These are phyloP conservation scores for Pythium brachiatum DNA, from an alignment of 352 stramenopile genomes.

Conservation along the genomic window DNA sequence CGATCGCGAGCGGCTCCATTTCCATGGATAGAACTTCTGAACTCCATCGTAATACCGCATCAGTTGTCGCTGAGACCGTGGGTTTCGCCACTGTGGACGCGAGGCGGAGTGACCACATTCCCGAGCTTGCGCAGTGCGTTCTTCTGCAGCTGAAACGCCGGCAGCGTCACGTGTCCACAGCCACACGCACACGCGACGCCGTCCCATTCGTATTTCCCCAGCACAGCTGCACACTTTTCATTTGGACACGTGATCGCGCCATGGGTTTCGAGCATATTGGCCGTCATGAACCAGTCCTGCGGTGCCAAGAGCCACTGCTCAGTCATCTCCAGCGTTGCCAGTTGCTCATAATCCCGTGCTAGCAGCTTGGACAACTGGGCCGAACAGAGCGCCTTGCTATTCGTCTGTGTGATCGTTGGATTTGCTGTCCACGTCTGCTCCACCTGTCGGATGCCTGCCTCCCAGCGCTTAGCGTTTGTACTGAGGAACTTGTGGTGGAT, in stretches of 20 bases:
- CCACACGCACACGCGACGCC: conserved; percentile 28
- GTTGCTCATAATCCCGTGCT: background rate
- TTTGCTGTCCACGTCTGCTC: background rate
- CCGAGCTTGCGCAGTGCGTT: conserved; percentile 48
- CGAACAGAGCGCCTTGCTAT: background rate
- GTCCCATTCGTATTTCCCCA: conserved; percentile 17
- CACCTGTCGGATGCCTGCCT: conserved; percentile 3
- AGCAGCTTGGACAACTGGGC: conserved; percentile 9
- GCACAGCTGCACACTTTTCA: conserved; percentile 1
- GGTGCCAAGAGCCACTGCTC: conserved; percentile 14
- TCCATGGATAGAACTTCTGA: conserved; percentile 26
- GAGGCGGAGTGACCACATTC: conserved; percentile 31
- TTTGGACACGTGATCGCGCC: conserved; percentile 19
- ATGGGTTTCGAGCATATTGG: background rate
- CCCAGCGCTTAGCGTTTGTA: conserved; percentile 15
- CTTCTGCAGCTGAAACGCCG: conserved; percentile 54
- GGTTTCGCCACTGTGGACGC: background rate
- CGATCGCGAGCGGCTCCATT: conserved; percentile 45
- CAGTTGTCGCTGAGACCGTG: background rate
- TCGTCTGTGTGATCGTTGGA: background rate
- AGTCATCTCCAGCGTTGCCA: conserved; percentile 2
- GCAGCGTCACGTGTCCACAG: conserved; percentile 26
- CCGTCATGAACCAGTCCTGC: conserved; percentile 16
- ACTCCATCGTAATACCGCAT: no score
- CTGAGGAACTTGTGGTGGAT: conserved; percentile 2